A percentile compares a stretch with the other conserved stretches of the same genome.
Conservation (phyloP, 2,329 filamentous ascomycete genomes). For the Verticillium nonalfalfae region DNA sequence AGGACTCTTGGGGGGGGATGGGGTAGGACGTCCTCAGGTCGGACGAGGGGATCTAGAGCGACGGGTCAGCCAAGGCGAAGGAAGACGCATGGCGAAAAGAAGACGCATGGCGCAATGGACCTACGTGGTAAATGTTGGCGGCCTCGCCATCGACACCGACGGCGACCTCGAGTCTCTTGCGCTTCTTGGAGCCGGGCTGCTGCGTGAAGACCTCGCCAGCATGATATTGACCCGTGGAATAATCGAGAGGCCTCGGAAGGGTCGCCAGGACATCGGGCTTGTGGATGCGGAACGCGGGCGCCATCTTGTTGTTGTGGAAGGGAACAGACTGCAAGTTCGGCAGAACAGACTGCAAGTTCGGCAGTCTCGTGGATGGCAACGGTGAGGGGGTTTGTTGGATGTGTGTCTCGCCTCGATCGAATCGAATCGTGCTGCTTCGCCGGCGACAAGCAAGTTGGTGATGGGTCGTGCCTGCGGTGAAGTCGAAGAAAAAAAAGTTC, state of each 20-base stretch:
- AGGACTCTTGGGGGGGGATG: conserved; percentile 57
- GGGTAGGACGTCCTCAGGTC: conserved; percentile 61
- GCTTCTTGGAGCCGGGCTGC: conserved; percentile 50
- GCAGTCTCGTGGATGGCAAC: neutral
- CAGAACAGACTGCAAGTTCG: neutral
- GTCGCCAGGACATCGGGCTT: conserved; percentile 58
- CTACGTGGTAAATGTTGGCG: conserved; percentile 59
- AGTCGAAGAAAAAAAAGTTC: conserved; percentile 10
- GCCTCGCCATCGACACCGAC: conserved; percentile 61
- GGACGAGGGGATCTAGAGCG: conserved; percentile 49
- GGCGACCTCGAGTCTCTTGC: conserved; percentile 56
- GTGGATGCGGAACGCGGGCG: conserved; percentile 55
- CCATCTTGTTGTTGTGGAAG: conserved; percentile 32
- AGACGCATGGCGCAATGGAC: conserved; percentile 14
- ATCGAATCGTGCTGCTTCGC: neutral
- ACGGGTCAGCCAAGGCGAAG: neutral
- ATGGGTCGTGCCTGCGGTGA: conserved; percentile 2
- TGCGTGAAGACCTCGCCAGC: conserved; percentile 57
- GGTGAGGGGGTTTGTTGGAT: neutral
- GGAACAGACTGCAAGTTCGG: neutral
- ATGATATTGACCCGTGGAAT: conserved; percentile 37
- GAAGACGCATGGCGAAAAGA: neutral
- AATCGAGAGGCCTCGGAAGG: conserved; percentile 52
- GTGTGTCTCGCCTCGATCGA: neutral
- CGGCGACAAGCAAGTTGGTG: neutral